Evolutionary conservation across 768 basidiomycete species (phyloP).

Genomic region (Calocybe indica): DNA sequence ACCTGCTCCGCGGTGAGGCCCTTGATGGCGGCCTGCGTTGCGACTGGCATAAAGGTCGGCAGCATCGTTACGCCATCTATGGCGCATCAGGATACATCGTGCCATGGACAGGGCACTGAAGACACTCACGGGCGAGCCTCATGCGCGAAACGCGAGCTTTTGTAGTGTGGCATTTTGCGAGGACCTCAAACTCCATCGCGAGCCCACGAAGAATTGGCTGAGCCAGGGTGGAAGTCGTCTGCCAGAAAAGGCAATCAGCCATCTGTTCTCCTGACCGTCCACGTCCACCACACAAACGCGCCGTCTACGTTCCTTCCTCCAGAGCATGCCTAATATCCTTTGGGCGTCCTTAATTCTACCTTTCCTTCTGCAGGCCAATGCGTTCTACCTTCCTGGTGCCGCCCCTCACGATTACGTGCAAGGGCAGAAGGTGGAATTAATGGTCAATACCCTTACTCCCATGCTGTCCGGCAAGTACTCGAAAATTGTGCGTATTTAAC

Average conservation of each 20-base stretch:
- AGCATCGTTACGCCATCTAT: conserved; percentile 77
- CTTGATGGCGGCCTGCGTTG: conserved; percentile 90
- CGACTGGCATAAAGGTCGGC: conserved; percentile 92
- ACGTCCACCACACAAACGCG: background rate
- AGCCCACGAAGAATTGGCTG: conserved; percentile 12
- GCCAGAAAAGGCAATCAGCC: background rate
- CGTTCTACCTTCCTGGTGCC: conserved; percentile 91
- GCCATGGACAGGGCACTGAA: background rate
- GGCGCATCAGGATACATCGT: background rate
- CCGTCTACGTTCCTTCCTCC: background rate
- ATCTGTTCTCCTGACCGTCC: background rate
- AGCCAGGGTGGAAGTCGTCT: conserved; percentile 6
- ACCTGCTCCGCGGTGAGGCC: conserved; percentile 84
- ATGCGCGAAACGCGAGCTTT: conserved; percentile 81
- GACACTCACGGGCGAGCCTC: conserved; percentile 65
- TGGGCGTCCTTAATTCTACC: conserved; percentile 14
- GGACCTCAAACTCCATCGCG: conserved; percentile 75
- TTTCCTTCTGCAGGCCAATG: conserved; percentile 24
- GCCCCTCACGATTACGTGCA: conserved; percentile 77
- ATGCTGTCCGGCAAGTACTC: conserved; percentile 67
- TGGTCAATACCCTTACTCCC: conserved; percentile 87
- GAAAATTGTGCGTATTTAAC: conserved; percentile 57
- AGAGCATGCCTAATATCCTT: conserved; percentile 4
- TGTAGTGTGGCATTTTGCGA: conserved; percentile 79
- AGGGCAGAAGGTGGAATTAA: conserved; percentile 72